Evolutionary conservation across 495 filamentous ascomycete species (phyloP).

Genomic region (Podospora comata): DNA sequence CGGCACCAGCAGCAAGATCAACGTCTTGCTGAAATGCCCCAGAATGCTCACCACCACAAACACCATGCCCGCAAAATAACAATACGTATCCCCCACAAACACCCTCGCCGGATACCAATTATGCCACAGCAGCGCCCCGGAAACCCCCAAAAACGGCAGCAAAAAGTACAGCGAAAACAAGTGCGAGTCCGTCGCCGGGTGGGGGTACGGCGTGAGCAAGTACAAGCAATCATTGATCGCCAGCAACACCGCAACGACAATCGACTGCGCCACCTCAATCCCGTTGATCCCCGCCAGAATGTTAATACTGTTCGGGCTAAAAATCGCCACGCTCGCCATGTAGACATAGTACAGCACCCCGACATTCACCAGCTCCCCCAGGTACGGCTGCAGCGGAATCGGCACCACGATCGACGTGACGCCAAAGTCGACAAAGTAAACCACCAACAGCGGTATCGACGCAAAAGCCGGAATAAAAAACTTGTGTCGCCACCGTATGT

Average conservation of each 20-base stretch:
- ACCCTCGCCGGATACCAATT: slow-evolving; percentile 96
- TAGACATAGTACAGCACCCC: slow-evolving; percentile 92
- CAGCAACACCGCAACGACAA: slow-evolving; percentile 82
- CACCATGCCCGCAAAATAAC: slow-evolving; percentile 98
- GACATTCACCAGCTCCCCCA: slow-evolving; percentile 79
- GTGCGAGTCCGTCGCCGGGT: slow-evolving; percentile 93
- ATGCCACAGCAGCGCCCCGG: slow-evolving; percentile 77
- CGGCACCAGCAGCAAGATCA: slow-evolving; percentile 84
- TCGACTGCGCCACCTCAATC: slow-evolving; percentile 90
- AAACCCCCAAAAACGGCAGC: slow-evolving; percentile 90
- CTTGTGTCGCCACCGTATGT: slow-evolving; percentile 98
- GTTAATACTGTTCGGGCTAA: slow-evolving; percentile 98
- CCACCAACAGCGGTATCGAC: slow-evolving; percentile 87
- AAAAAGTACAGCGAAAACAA: slow-evolving; percentile 93
- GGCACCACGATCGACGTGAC: slow-evolving; percentile 94
- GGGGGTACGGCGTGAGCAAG: slow-evolving; percentile 74
- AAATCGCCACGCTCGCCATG: slow-evolving; percentile 92
- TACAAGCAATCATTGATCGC: slow-evolving; percentile 79
- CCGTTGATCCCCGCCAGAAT: slow-evolving; percentile 97
- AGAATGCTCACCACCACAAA: slow-evolving; percentile 96
- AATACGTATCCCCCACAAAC: slow-evolving; percentile 98
- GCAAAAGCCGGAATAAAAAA: slow-evolving; percentile 94
- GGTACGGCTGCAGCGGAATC: slow-evolving; percentile 72
- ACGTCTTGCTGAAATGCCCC: slow-evolving; percentile 96
- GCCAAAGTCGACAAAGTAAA: slow-evolving; percentile 98